Percentiles rank a stretch among this genome's conserved stretches.
phyloP scores from a whole-genome alignment of 768 basidiomycete species.

The Russula foetens region DNA sequence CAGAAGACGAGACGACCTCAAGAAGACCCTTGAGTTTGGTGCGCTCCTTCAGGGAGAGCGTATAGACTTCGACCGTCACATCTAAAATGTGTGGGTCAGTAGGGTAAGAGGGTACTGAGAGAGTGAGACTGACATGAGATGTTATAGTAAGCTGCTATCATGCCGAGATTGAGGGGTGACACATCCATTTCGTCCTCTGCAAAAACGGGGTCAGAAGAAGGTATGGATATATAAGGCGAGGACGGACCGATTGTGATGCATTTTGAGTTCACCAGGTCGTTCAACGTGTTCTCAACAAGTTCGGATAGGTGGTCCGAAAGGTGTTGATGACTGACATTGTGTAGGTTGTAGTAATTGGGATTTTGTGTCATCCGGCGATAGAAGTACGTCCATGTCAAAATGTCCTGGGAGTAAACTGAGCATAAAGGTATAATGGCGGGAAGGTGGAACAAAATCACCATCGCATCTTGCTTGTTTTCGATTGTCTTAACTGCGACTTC shows the following conservation, averaged over 20 bases:
- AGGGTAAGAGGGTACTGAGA: neutral
- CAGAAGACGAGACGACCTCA: slow-evolving; percentile 94
- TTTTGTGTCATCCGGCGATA: slow-evolving; percentile 98
- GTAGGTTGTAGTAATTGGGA: slow-evolving; percentile 89
- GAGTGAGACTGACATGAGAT: slow-evolving; percentile 62
- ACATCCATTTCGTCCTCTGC: slow-evolving; percentile 92
- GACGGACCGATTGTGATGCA: slow-evolving; percentile 79
- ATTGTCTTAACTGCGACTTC: slow-evolving; percentile 99
- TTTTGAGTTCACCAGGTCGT: slow-evolving; percentile 88
- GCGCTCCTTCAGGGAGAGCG: slow-evolving; percentile 86
- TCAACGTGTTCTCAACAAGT: slow-evolving; percentile 87
- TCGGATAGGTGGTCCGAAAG: slow-evolving; percentile 95
- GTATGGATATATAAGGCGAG: neutral
- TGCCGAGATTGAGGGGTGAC: slow-evolving; percentile 87
- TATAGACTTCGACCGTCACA: slow-evolving; percentile 96
- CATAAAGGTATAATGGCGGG: neutral
- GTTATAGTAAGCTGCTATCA: slow-evolving; percentile 97
- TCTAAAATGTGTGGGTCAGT: slow-evolving; percentile 36
- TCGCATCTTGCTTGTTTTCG: slow-evolving; percentile 97
- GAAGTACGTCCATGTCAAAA: slow-evolving; percentile 97
- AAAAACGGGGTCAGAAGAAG: neutral
- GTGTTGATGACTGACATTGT: slow-evolving; percentile 93
- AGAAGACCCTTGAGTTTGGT: slow-evolving; percentile 96
- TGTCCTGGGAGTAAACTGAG: slow-evolving; percentile 48
- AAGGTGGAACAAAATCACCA: slow-evolving; percentile 41